A percentile compares a stretch with the other conserved stretches of the same genome.
Evolutionary conservation across 805 yeast species (phyloP).

Genomic region (Wickerhamiella azyma): DNA sequence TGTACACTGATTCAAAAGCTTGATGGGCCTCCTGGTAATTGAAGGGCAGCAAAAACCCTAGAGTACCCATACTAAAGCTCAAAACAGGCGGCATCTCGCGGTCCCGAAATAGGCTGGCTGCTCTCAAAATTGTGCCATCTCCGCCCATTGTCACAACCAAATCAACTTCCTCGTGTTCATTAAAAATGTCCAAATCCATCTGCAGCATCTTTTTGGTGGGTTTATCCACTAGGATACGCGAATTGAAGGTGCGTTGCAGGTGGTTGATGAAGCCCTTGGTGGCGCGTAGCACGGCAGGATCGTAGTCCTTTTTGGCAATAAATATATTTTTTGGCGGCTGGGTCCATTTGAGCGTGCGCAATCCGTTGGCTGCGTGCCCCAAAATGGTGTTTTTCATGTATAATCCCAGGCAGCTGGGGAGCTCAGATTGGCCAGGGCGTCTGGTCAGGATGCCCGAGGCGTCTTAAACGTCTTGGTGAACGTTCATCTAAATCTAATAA

Average conservation of each 20-base stretch:
- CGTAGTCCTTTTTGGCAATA: slow-evolving; percentile 77
- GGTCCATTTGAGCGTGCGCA: slow-evolving; percentile 45
- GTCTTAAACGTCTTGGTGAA: too few species aligned
- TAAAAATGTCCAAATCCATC: slow-evolving; percentile 17
- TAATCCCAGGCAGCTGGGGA: too few species aligned
- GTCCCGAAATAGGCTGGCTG: slow-evolving; percentile 63
- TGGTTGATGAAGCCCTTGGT: slow-evolving; percentile 50
- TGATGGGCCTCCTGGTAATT: slow-evolving; percentile 48
- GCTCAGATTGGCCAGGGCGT: too few species aligned
- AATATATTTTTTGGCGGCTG: slow-evolving; percentile 58
- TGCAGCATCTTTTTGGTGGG: slow-evolving; percentile 45
- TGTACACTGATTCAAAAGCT: slow-evolving; percentile 54
- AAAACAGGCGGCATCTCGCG: slow-evolving; percentile 68
- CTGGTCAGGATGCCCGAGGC: too few species aligned
- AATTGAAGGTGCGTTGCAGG: slow-evolving; percentile 42
- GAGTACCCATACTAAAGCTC: slow-evolving; percentile 78
- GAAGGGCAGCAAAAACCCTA: slow-evolving; percentile 82
- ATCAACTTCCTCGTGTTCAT: slow-evolving; percentile 43
- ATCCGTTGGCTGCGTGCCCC: slow-evolving; percentile 12
- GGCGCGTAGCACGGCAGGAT: slow-evolving; percentile 47
- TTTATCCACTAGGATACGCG: slow-evolving; percentile 64
- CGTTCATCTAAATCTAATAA: too few species aligned
- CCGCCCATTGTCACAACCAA: slow-evolving; percentile 85
- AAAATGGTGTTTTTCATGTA: not conserved
- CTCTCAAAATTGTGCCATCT: slow-evolving; percentile 83